Percentiles rank a stretch among this genome's conserved stretches.
Conservation (phyloP, 2,329 filamentous ascomycete genomes). For the Ustulina deusta region DNA sequence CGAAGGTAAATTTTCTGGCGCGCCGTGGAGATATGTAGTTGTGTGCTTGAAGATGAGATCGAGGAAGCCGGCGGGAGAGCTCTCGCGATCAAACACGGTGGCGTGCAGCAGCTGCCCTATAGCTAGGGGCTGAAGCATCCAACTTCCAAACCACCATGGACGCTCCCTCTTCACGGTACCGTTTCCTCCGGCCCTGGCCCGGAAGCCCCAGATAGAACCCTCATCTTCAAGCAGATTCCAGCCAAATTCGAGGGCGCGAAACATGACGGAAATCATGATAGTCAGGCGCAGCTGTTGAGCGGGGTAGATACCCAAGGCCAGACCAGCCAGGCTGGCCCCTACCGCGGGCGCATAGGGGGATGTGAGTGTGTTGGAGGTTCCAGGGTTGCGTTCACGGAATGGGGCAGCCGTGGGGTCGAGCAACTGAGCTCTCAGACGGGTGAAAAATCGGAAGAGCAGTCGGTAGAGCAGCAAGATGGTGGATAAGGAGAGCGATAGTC, state of each 20-base stretch:
- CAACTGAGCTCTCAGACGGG: conserved; percentile 80
- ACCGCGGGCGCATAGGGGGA: conserved; percentile 87
- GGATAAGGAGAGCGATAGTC: conserved; percentile 85
- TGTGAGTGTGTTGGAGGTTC: conserved; percentile 78
- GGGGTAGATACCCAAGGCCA: conserved; percentile 82
- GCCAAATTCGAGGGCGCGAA: conserved; percentile 83
- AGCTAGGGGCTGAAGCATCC: conserved; percentile 81
- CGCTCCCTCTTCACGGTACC: conserved; percentile 69
- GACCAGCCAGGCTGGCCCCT: conserved; percentile 88
- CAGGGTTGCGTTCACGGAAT: conserved; percentile 86
- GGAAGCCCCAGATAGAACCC: conserved; percentile 73
- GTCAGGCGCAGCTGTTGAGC: conserved; percentile 73
- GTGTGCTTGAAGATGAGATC: conserved; percentile 76
- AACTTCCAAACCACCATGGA: conserved; percentile 88
- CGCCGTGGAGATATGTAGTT: conserved; percentile 79
- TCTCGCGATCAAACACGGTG: conserved; percentile 81
- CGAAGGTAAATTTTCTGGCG: conserved; percentile 76
- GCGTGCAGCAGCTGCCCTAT: conserved; percentile 82
- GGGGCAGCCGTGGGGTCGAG: conserved; percentile 82
- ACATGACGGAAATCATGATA: conserved; percentile 83
- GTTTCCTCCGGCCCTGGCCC: conserved; percentile 54
- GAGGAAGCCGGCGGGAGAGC: conserved; percentile 58
- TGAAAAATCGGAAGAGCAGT: conserved; percentile 89
- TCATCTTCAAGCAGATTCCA: conserved; percentile 87
- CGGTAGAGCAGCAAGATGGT: conserved; percentile 89